Evolutionary conservation across 179 eudicot species (phyloP).

Genomic region (Nepenthes alata): DNA sequence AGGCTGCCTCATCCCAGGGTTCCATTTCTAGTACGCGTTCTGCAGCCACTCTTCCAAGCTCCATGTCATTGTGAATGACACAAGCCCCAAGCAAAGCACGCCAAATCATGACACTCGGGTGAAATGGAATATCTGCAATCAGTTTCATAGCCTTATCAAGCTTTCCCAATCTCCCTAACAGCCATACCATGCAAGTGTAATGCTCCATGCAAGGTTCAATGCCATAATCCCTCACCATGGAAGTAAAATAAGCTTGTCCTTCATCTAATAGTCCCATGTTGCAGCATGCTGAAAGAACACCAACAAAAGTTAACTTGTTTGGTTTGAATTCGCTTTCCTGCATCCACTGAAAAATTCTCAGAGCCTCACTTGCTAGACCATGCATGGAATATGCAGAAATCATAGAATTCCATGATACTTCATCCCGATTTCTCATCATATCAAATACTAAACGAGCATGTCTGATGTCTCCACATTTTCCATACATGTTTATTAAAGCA

Average conservation of each 20-base stretch:
- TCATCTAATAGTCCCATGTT: conserved; percentile 50
- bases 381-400: conserved; percentile 63
- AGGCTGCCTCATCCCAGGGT: conserved; percentile 56
- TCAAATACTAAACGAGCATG: conserved; percentile 57
- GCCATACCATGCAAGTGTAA: conserved; percentile 78
- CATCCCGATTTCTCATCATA: conserved; percentile 34
- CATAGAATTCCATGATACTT: conserved; percentile 65
- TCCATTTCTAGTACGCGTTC: conserved; percentile 55
- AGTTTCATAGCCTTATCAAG: conserved; percentile 55
- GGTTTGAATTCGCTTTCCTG: conserved; percentile 27
- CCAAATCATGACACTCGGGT: conserved; percentile 64
- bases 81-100: conserved; percentile 78
- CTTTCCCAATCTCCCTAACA: conserved; percentile 53
- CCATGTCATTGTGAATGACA: conserved; percentile 55
- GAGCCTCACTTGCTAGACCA: conserved; percentile 59
- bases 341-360: conserved; percentile 42
- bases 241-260: conserved; percentile 40
- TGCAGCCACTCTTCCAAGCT: conserved; percentile 56
- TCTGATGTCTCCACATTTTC: conserved; percentile 61
- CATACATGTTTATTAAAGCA: conserved; percentile 61
- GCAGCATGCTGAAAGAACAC: conserved; percentile 67
- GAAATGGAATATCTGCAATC: conserved; percentile 49
- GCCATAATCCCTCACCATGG: conserved; percentile 39
- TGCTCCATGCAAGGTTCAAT: conserved; percentile 75
- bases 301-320: conserved; percentile 47